Evolutionary conservation across 306 rosid species (phyloP).

Genomic region (Biancaea sappan): DNA sequence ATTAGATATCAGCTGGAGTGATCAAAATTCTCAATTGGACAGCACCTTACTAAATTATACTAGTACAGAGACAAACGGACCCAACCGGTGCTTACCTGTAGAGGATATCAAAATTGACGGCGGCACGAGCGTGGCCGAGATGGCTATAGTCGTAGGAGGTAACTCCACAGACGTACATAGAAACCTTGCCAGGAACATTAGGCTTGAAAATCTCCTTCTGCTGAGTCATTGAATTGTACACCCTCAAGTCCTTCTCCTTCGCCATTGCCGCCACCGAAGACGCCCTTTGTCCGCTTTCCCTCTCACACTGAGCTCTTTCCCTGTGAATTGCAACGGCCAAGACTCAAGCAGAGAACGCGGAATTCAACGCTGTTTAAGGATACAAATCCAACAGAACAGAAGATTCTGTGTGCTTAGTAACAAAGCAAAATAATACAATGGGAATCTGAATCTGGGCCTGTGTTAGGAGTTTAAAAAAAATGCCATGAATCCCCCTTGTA

Average conservation of each 20-base stretch:
- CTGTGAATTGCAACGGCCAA: not conserved
- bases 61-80: not conserved
- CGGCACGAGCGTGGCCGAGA: constrained; percentile 95
- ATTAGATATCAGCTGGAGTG: not conserved
- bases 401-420: no score
- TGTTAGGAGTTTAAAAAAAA: no score
- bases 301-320: not conserved
- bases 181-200: constrained; percentile 61
- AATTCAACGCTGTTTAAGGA: not conserved
- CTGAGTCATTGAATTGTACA: constrained; percentile 86
- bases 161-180: constrained; percentile 93
- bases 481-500: no score
- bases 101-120: constrained; percentile 83
- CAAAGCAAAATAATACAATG: no score
- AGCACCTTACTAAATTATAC: not conserved
- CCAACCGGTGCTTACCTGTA: constrained; percentile 49
- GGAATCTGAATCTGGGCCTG: no score
- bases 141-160: constrained; percentile 91
- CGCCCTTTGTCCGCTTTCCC: not conserved
- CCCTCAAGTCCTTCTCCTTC: constrained; percentile 52
- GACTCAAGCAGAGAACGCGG: not conserved
- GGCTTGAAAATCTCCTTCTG: constrained; percentile 78
- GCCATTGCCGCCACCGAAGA: constrained; percentile 52
- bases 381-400: not conserved
- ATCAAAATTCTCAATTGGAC: not conserved